A percentile compares a stretch with the other conserved stretches of the same genome.
Evolutionary conservation across 257 asterid genomes (phyloP).

Genomic region (Osmanthus fragrans): DNA sequence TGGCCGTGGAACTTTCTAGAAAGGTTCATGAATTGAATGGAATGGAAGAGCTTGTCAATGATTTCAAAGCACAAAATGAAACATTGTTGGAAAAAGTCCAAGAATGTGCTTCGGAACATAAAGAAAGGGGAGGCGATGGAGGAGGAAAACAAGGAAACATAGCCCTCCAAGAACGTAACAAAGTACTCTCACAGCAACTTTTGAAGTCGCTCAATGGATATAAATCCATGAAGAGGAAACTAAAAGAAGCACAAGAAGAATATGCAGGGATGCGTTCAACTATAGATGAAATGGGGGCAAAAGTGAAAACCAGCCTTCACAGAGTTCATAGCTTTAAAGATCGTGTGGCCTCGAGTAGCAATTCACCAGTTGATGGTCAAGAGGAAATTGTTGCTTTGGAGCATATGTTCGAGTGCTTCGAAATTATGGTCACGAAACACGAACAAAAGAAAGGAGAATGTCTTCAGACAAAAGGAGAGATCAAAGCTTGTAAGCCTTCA

Average conservation of each 20-base stretch:
- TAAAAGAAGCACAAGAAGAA: conserved; percentile 49
- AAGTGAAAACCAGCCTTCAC: conserved; percentile 40
- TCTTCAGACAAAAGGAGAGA: conserved; percentile 36
- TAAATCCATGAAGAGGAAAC: conserved; percentile 56
- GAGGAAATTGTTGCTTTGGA: conserved; percentile 53
- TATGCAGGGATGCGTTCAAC: conserved; percentile 32
- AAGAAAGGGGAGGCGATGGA: conserved; percentile 9
- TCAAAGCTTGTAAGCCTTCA: conserved; percentile 41
- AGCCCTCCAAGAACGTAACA: conserved; percentile 52
- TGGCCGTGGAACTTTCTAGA: conserved; percentile 58
- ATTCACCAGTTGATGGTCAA: conserved; percentile 23
- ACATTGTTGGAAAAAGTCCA: conserved; percentile 45
- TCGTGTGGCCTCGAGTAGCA: conserved; percentile 15
- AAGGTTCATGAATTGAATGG: conserved; percentile 52
- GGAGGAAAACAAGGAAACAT: conserved; percentile 31
- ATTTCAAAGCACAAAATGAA: conserved; percentile 51
- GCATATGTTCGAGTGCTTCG: conserved; percentile 47
- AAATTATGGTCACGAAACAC: conserved; percentile 32
- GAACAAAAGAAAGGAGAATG: conserved; percentile 45
- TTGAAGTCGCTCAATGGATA: conserved; percentile 54
- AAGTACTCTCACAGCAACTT: conserved; percentile 45
- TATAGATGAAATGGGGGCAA: conserved; percentile 50
- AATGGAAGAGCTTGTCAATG: conserved; percentile 58
- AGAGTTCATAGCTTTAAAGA: conserved; percentile 47
- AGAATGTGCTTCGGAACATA: conserved; percentile 35